Conservation (phyloP, 1,284 basidiomycete species). For the Peniophora sp. region DNA sequence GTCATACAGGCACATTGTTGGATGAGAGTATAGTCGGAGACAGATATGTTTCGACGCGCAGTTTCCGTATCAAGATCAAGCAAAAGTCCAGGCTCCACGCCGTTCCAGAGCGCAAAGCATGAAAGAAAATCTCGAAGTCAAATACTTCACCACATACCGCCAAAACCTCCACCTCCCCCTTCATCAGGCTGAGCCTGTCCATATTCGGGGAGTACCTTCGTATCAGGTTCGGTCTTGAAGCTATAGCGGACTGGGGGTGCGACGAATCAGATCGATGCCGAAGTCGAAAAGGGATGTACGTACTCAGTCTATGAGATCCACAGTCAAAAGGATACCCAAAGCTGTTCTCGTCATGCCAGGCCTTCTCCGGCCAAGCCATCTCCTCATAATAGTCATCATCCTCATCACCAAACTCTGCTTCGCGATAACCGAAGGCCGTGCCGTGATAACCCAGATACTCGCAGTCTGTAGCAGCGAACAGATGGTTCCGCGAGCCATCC, state of each 20-base stretch:
- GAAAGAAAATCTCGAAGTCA: too few relatives aligned
- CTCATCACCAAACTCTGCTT: background rate
- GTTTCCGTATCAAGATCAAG: too few relatives aligned
- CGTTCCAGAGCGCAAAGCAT: too few relatives aligned
- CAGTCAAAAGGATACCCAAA: background rate
- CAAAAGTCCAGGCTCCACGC: too few relatives aligned
- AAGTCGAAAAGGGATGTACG: background rate
- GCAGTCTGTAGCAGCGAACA: slow-evolving; percentile 1
- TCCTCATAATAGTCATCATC: too few relatives aligned
- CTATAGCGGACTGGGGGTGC: background rate
- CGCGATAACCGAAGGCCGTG: background rate
- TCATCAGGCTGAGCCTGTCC: background rate
- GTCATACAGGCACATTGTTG: too few relatives aligned
- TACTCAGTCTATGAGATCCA: background rate
- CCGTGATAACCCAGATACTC: background rate
- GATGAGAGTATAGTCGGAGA: too few relatives aligned
- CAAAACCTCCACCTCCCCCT: too few relatives aligned
- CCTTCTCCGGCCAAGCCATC: background rate
- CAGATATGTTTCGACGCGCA: too few relatives aligned
- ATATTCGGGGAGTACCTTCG: background rate
- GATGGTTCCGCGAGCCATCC: background rate
- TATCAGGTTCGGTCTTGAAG: background rate
- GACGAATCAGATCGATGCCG: background rate
- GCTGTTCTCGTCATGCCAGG: background rate
- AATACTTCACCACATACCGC: background rate